A percentile compares a stretch with the other conserved stretches of the same genome.
These are phyloP conservation scores for Ciborinia camelliae DNA, from an alignment of 2,329 filamentous ascomycete genomes.

Conservation along the genomic window DNA sequence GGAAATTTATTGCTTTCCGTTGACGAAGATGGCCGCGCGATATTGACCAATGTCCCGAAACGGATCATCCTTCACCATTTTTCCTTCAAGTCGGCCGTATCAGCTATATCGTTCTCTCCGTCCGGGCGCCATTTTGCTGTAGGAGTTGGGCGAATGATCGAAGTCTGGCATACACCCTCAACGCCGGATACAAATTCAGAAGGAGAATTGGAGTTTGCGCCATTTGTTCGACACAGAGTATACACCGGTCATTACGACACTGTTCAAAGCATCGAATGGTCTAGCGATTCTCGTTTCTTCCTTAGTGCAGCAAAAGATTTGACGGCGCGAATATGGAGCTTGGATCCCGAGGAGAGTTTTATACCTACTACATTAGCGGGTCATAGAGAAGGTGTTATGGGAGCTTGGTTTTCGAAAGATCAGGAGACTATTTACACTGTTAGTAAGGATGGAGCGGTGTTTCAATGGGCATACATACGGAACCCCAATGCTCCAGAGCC, in stretches of 20 bases:
- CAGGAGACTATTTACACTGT: slow-evolving; percentile 96
- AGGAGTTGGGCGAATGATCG: slow-evolving; percentile 78
- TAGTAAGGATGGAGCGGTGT: slow-evolving; percentile 95
- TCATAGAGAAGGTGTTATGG: slow-evolving; percentile 83
- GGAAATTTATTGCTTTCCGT: slow-evolving; percentile 91
- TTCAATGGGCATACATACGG: slow-evolving; percentile 81
- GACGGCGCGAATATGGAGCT: slow-evolving; percentile 91
- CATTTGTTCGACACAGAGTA: slow-evolving; percentile 83
- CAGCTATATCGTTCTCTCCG: slow-evolving; percentile 84
- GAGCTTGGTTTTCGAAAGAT: slow-evolving; percentile 94
- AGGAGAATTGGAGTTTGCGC: slow-evolving; percentile 89
- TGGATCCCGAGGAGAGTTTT: slow-evolving; percentile 83
- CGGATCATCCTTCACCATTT: slow-evolving; percentile 90
- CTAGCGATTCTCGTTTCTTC: slow-evolving; percentile 92
- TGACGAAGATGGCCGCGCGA: slow-evolving; percentile 90
- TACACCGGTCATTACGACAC: slow-evolving; percentile 87
- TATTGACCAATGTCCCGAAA: slow-evolving; percentile 84
- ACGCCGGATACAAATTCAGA: slow-evolving; percentile 76
- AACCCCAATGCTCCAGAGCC: slow-evolving; percentile 52
- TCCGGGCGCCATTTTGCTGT: slow-evolving; percentile 89
- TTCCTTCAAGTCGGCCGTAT: slow-evolving; percentile 82
- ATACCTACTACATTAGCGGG: slow-evolving; percentile 85
- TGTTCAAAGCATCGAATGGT: slow-evolving; percentile 88
- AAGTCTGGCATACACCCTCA: slow-evolving; percentile 94
- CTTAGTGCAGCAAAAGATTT: slow-evolving; percentile 88